Base-by-base conservation (phyloP, 495 filamentous ascomycete species). In the Tuber aestivum region DNA sequence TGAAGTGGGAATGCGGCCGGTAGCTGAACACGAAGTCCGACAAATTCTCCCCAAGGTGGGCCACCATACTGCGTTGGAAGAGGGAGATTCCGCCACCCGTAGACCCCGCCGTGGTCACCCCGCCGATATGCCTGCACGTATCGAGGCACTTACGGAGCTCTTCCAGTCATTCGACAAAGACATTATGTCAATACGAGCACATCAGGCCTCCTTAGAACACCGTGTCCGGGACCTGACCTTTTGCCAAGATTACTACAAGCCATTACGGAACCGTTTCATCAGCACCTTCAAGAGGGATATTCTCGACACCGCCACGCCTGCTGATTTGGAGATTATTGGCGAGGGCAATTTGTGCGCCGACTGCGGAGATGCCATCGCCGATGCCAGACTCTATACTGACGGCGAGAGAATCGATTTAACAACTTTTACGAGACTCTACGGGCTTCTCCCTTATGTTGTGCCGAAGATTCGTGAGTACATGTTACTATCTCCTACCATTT, bases 391-490 rank as follows among this genome's bases (percentile, higher is more conserved):
- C 2, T 74, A 73, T 71, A 12, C 40, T 27, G n/a, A n/a, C n/a
- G 73, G 41, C 27, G 32, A 42, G 74, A 77, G 75, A 38, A 23
- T 61, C n/a, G 75, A 74, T 35, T 8, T 41, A 48, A 3, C 65
- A 20, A 61, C 41, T n/a, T 77, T 35, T 45, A 40, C 69, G 41
- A 27, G 38, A 18, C 45, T 72, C 12, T 73, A 73, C 75, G 75
- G 75, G 41, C 44, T 76, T 38, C 7, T 27, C 8, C 76, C 72
- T 42, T 8, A 0, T 44, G 68, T 5, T 2, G 73, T 77, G 14
- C 44, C n/a, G 48, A 61, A 20, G 50, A 73, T 76, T 50, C 72
- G 75, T 76, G n/a, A 73, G 75, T 73, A n/a, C n/a, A n/a, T n/a
- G n/a, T n/a, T n/a, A n/a, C n/a, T n/a, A n/a, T n/a, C n/a, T n/a